Conservation (phyloP, 2,329 filamentous ascomycete genomes). For the Davidsoniella virescens region DNA sequence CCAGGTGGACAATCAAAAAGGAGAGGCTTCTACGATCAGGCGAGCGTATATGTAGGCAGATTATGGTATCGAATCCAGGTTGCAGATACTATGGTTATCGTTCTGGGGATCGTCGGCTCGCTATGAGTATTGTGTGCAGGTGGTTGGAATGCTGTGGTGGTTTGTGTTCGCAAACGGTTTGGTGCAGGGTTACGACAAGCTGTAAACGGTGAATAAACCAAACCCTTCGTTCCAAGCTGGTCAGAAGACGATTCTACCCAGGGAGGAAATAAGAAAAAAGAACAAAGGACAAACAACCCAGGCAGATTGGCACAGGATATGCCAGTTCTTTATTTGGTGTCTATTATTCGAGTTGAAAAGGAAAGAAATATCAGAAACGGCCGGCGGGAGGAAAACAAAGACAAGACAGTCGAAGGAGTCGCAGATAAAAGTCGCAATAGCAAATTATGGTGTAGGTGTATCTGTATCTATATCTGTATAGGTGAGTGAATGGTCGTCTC, state of each 20-base stretch:
- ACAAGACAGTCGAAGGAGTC: neutral
- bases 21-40: neutral
- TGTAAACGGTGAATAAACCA: too few relatives aligned
- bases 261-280: neutral
- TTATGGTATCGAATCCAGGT: neutral
- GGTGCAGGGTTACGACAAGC: too few relatives aligned
- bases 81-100: neutral
- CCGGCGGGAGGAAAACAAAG: neutral
- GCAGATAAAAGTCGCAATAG: neutral
- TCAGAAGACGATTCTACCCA: neutral
- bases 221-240: too few relatives aligned
- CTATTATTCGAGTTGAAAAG: too few relatives aligned
- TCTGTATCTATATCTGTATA: constrained; percentile 8
- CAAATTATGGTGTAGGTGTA: neutral
- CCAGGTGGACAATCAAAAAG: neutral
- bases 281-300: neutral
- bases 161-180: constrained; percentile 6
- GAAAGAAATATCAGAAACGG: neutral
- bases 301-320: neutral
- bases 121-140: neutral
- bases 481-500: too few relatives aligned
- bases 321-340: too few relatives aligned
- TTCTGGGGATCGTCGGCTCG: neutral
- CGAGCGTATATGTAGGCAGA: neutral
- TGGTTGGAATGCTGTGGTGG: constrained; percentile 5